Percentiles rank a stretch among this genome's conserved stretches.
These are phyloP conservation scores for Ulota crispa DNA, from an alignment of 225 moss, liverwort and hornwort species.

Conservation along the genomic window DNA sequence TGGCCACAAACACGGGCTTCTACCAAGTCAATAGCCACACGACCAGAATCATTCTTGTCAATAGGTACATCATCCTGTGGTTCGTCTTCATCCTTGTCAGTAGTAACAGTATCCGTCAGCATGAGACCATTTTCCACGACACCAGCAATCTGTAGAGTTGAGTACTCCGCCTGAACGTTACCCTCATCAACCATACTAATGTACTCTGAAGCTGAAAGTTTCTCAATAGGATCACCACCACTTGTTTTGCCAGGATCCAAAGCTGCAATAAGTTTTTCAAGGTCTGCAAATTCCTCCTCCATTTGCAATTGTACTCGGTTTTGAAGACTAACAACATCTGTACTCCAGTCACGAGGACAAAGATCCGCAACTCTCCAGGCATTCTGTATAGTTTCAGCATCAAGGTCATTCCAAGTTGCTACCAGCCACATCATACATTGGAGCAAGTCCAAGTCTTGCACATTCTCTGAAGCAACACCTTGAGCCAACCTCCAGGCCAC, in stretches of 20 bases:
- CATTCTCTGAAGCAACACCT: neutral
- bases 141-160: constrained; percentile 5
- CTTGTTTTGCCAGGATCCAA: neutral
- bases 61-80: neutral
- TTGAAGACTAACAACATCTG: neutral
- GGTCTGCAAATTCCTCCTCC: constrained; percentile 4
- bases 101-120: constrained; percentile 1
- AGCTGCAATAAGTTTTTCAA: constrained; percentile 22
- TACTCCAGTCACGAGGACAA: constrained; percentile 10
- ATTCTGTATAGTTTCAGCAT: constrained; percentile 13
- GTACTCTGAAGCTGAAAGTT: constrained; percentile 16
- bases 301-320: neutral
- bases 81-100: neutral
- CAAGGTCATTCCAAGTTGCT: constrained; percentile 22
- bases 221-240: constrained; percentile 3
- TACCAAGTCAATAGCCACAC: constrained; percentile 4
- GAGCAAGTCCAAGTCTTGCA: constrained; percentile 6
- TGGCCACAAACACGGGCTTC: constrained; percentile 25
- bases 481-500: constrained; percentile 8
- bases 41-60: constrained; percentile 25
- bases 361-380: constrained; percentile 21
- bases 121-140: constrained; percentile 15
- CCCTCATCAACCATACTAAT: constrained; percentile 19
- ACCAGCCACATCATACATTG: constrained; percentile 24
- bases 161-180: constrained; percentile 19